Base-by-base conservation (phyloP, 768 basidiomycete genomes). In the Russula ochroleuca region DNA sequence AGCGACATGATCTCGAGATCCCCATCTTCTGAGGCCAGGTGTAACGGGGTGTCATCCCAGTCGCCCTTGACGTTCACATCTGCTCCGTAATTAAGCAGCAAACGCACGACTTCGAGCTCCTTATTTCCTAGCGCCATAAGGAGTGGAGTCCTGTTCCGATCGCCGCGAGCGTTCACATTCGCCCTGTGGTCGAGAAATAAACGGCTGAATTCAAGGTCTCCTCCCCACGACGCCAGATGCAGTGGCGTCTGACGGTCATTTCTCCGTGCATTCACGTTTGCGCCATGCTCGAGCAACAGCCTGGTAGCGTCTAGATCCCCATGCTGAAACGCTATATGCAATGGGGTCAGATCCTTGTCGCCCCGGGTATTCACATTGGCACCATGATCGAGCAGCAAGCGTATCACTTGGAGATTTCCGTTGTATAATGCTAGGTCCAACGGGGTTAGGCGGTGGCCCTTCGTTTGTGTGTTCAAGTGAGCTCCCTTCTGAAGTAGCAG, bases 381-480 rank as follows among this genome's bases (percentile, higher is more conserved):
- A 5, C 60, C 41, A 17, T 54, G 31, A 21, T 53, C 41, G 35
- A 54, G 40, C 9, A 61, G 52, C 13, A 13, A 35, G 35, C 31
- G 40, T 14, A 60, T 23, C 2, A 50, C 51, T 35, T 60, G n/a
- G 19, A 7, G n/a, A 9, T 35, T 51, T n/a, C 60, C 35, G 17
- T 54, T 61, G 51, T 45, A 19, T 21, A 55, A 50, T 10, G 51
- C 60, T 1, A 61, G 17, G 49, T 40, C 38, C 38, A 61, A 35
- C 15, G 52, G 49, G 9, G 51, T 35, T 38, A 40, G 47, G 37
- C 35, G 37, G 51, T 43, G 5, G 14, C 43, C 41, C 37, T 35
- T 55, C 11, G 33, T 53, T 14, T 58, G 45, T 13, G 40, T 21
- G 35, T 61, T 43, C n/a, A 61, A 28, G n/a, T 54, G 15, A 10